These are phyloP conservation scores for Candida montana DNA, from an alignment of 805 yeast species.

Conservation along the genomic window DNA sequence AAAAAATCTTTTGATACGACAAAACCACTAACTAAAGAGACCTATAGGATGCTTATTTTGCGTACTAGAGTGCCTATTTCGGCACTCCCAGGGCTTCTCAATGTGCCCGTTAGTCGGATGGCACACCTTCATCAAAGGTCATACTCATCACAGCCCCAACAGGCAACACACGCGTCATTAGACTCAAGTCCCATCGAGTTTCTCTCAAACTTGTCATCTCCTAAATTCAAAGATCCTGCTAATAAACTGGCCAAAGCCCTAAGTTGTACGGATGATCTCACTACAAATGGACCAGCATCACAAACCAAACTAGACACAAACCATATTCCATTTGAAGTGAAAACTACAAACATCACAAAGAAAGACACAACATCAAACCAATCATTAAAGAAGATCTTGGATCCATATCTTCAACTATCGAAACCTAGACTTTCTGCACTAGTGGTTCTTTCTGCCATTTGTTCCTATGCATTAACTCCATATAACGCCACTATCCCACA, in stretches of 20 bases:
- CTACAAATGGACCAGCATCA: conserved; percentile 2
- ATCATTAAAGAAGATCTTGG: conserved; percentile 32
- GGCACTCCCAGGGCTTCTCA: too few species aligned
- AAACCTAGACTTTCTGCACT: conserved; percentile 86
- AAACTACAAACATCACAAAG: conserved; percentile 29
- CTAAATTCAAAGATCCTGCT: conserved; percentile 7
- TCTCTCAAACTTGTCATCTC: conserved; percentile 27
- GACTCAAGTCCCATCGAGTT: conserved; percentile 35
- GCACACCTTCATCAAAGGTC: conserved; percentile 1
- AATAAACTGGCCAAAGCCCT: conserved; percentile 25
- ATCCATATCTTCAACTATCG: conserved; percentile 73
- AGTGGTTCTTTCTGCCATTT: conserved; percentile 86
- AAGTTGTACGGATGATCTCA: conserved; percentile 30
- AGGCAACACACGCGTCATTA: conserved; percentile 10
- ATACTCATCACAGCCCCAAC: neutral
- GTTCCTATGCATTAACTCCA: conserved; percentile 92
- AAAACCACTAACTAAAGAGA: too few species aligned
- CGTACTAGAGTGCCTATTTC: neutral
- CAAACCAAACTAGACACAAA: conserved; percentile 10
- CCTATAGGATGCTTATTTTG: conserved; percentile 8
- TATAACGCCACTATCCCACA: conserved; percentile 67
- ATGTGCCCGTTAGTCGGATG: too few species aligned
- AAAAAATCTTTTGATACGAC: neutral
- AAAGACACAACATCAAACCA: conserved; percentile 20
- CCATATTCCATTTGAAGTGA: conserved; percentile 55